phyloP scores from a whole-genome alignment of 163 green algal genomes.

The Coccomyxa subellipsoidea region DNA sequence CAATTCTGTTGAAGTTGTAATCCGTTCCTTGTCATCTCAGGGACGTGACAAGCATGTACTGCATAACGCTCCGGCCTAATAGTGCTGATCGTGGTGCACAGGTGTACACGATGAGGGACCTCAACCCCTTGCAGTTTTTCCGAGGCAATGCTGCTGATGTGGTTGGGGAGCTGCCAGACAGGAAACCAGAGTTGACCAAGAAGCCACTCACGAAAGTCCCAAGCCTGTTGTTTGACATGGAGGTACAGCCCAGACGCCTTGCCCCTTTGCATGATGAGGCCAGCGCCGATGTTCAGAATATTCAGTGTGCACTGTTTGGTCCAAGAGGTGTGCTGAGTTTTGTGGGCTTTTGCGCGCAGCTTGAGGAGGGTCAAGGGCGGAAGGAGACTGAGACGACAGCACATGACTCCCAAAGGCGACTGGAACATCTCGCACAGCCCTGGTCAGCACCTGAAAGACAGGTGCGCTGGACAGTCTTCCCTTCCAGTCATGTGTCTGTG shows the following conservation, averaged over 20 bases:
- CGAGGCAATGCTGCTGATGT: not conserved
- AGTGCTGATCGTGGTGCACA: not conserved
- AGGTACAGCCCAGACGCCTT: slow-evolving; percentile 13
- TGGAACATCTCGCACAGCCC: not conserved
- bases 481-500: not conserved
- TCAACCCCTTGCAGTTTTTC: slow-evolving; percentile 13
- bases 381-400: not conserved
- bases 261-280: not conserved
- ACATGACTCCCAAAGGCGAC: not conserved
- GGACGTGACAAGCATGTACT: not conserved
- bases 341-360: not conserved
- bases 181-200: not conserved
- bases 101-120: not conserved
- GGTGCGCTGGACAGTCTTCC: not conserved
- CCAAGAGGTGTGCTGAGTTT: too few relatives aligned
- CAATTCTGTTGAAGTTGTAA: too few relatives aligned
- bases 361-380: not conserved
- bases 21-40: too few relatives aligned
- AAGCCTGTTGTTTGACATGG: slow-evolving; percentile 27
- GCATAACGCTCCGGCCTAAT: not conserved
- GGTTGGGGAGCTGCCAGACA: not conserved
- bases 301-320: too few relatives aligned
- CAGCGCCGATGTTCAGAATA: too few relatives aligned
- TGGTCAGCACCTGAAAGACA: not conserved
- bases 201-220: slow-evolving; percentile 21